Base-by-base conservation (phyloP, 306 rosid genomes). In the Ziziphus jujuba region DNA sequence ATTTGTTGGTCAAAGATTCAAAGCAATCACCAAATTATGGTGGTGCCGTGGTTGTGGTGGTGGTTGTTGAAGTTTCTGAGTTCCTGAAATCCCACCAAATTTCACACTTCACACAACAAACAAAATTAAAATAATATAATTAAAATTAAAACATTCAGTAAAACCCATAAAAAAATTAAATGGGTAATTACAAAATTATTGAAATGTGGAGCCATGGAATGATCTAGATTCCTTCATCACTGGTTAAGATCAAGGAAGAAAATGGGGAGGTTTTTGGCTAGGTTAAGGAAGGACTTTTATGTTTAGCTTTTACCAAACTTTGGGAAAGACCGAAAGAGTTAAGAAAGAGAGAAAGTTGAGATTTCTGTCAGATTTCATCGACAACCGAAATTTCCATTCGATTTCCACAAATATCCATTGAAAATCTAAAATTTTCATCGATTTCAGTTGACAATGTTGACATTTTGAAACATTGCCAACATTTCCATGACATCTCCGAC, bases 1-100 rank as follows among this genome's bases (percentile, higher is more conserved):
- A 97, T 67, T 93, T 93, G 71, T 87, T 88, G 13, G 97, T n/a
- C n/a, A n/a, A n/a, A n/a, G n/a, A n/a, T n/a, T 92, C 77, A 92
- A 76, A 67, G 87, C 91, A 81, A 90, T 90, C 78, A 84, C 88
- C 81, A 92, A 92, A 24, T 73, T 74, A 59, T 61, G 71, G 68
- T 68, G 72, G 59, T 73, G 60, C n/a, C n/a, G 53, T 78, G 48
- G 57, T 57, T 2, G 22, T 68, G 59, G 62, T 74, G 51, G 60
- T 74, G 45, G 20, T 56, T 51, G 84, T 75, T 16, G 86, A 79
- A 71, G 71, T 78, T 79, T 86, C 96, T 3, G 86, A 86, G 86
- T 89, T 91, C 90, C 96, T 91, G n/a, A n/a, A 59, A 75, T 70
- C 77, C 74, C 36, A 67, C 65, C 19, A 21, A 48, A 63, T 3